Evolutionary conservation across 805 yeast genomes (phyloP), one percentile per base, ranked within the genome.

Genomic region (Starmerella ratchasimensis): DNA sequence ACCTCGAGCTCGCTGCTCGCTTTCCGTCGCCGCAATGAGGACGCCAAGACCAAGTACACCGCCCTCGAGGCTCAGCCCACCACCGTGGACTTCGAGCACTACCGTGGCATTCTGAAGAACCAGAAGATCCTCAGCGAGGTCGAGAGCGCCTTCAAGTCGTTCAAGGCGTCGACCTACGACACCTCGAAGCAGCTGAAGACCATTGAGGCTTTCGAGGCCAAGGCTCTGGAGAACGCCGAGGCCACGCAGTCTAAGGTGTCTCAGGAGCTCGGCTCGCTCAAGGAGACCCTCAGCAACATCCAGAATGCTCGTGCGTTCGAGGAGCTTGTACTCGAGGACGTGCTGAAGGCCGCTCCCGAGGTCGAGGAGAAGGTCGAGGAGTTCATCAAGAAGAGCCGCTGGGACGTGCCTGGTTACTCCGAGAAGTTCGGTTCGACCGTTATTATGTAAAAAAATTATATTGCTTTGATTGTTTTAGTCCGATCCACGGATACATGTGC

Each of bases 11-110:
- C 94, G 31, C 69, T 90, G 61, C 74, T 90, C 37, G 72, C 93
- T 22, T 90, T 90, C 79, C 86, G 86, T 68, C 88, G 90, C 81
- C 82, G 98, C 74, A 79, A 84, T 64, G 98, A 90, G 58, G 97
- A 90, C 62, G 97, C 97, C 52, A 80, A 84, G 69, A 78, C 82
- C 67, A 72, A 71, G 55, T 67, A 81, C 53, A 65, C 69, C 52
- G 78, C 75, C 47, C 69, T 88, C 52, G 68, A 74, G 58, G 65
- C 69, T 49, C 88, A 82, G 65, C 64, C 84, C 46, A 69, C 82
- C 41, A 67, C 65, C 28, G 83, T 90, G 47, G 94, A 88, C 64
- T 88, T 86, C 50, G 63, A 68, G 36, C 68, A 74, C 63, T 90
- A 86, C 76, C 79, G 76, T 60, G 65, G 77, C 16, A 67, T 74